Evolutionary conservation across 257 asterid species (phyloP), one percentile per base, ranked within the genome.

Genomic region (Capsicum baccatum): DNA sequence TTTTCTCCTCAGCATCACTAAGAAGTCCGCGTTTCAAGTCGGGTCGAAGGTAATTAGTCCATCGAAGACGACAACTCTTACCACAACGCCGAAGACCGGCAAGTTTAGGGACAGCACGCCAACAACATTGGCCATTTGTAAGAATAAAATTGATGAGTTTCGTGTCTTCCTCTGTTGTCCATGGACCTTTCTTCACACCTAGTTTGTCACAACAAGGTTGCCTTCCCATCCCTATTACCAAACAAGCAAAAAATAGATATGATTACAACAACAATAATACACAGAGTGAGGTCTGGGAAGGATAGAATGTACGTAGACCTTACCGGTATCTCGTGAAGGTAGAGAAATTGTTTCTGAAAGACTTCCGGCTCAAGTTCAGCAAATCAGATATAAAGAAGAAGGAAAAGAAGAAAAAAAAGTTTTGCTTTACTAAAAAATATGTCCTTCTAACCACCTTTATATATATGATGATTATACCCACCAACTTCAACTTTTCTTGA

Each of bases 51-150:
- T 96, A 96, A 44, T 96, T 96, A 3, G 99, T 96, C 98, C 99
- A 96, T 9, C 99, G 94, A 83, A 96, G 98, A 37, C 99, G 93
- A 79, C 98, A 95, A 85, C 99, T 95, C 91, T 96, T 96, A 59
- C 99, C 99, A 21, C 99, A 96, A 39, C 99, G 99, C 83, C 97
- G 90, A 21, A 96, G 97, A 2, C 99, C 99, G n/a, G 99, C 99
- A 42, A 96, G 92, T 89, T 96, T 96, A 1, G 99, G 99, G 55
- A 96, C 98, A 19, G 98, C 98, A 69, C 99, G 89, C 99, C 99
- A 96, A 83, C 99, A 96, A 87, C 99, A 93, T 92, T 93, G 98
- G 87, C 98, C 99, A 57, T 96, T 94, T 2, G 95, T 91, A 58
- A 96, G 92, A 35, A 96, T 94, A 55, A 96, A 96, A 59, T 87